Evolutionary conservation across 495 filamentous ascomycete genomes (phyloP).

Genomic region (Parachaetomium inaequale): DNA sequence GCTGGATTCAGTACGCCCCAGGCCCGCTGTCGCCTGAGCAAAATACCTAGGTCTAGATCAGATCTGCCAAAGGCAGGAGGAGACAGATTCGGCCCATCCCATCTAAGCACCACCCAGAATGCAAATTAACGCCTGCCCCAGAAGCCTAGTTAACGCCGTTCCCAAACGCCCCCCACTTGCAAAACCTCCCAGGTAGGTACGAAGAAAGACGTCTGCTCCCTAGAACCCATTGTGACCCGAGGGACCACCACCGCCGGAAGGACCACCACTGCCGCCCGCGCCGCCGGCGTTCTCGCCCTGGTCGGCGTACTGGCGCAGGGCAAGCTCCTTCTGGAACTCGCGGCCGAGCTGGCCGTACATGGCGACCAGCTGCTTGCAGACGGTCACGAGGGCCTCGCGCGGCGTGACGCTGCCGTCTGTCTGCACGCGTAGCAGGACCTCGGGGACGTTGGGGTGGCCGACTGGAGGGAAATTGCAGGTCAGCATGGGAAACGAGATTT

Average conservation of each 20-base stretch:
- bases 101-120: too few relatives aligned
- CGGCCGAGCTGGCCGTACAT: slow-evolving; percentile 71
- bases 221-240: slow-evolving; percentile 9
- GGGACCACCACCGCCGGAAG: slow-evolving; percentile 6
- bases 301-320: slow-evolving; percentile 84
- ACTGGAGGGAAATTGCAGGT: slow-evolving; percentile 33
- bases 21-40: too few relatives aligned
- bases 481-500: not conserved
- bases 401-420: slow-evolving; percentile 86
- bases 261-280: slow-evolving; percentile 16
- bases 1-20: not conserved
- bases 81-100: too few relatives aligned
- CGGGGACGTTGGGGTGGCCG: slow-evolving; percentile 80
- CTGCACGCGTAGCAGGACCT: slow-evolving; percentile 83
- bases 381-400: slow-evolving; percentile 75
- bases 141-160: too few relatives aligned
- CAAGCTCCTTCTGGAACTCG: slow-evolving; percentile 93
- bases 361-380: slow-evolving; percentile 72
- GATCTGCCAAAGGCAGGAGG: too few relatives aligned
- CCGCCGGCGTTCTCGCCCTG: slow-evolving; percentile 47
- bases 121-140: too few relatives aligned
- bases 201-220: too few relatives aligned
- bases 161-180: not conserved
- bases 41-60: too few relatives aligned
- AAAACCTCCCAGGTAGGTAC: too few relatives aligned